Evolutionary conservation across 2,329 filamentous ascomycete species (phyloP).

Genomic region (Arthrobotrys pseudoclavata): DNA sequence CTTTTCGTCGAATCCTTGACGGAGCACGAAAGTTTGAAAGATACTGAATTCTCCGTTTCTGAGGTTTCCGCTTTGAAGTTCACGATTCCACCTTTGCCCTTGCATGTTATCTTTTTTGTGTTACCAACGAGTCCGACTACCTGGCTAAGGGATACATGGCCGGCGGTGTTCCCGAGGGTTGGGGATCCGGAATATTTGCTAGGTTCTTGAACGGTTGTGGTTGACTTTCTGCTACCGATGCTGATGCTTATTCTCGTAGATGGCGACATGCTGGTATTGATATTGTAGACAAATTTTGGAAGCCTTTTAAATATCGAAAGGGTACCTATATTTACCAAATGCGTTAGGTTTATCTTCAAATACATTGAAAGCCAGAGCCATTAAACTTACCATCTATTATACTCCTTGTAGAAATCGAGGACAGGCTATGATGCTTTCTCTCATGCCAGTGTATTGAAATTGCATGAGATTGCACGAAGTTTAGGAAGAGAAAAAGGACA

Average conservation of each 20-base stretch:
- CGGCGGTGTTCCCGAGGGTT: conserved; percentile 44
- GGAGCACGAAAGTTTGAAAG: conserved; percentile 40
- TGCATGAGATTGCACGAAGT: conserved; percentile 9
- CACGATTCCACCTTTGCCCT: conserved; percentile 46
- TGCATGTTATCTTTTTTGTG: conserved; percentile 43
- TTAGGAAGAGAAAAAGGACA: conserved; percentile 21
- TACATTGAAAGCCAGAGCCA: neutral
- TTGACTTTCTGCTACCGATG: conserved; percentile 34
- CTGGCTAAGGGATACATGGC: conserved; percentile 40
- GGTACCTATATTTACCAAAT: conserved; percentile 1
- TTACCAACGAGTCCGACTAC: conserved; percentile 34
- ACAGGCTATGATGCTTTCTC: neutral
- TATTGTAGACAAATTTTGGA: conserved; percentile 27
- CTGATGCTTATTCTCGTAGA: conserved; percentile 32
- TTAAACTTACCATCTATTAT: conserved; percentile 21
- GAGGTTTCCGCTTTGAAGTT: conserved; percentile 43
- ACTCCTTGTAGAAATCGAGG: neutral
- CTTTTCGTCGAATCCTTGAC: conserved; percentile 36
- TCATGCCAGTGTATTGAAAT: conserved; percentile 23
- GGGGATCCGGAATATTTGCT: conserved; percentile 40
- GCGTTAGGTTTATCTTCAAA: neutral
- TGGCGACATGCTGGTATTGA: conserved; percentile 27
- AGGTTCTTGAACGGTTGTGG: conserved; percentile 21
- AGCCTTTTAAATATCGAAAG: conserved; percentile 22
- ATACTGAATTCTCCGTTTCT: conserved; percentile 38